Evolutionary conservation across 2,329 filamentous ascomycete genomes (phyloP).

Genomic region (Sclerotinia sclerotiorum): DNA sequence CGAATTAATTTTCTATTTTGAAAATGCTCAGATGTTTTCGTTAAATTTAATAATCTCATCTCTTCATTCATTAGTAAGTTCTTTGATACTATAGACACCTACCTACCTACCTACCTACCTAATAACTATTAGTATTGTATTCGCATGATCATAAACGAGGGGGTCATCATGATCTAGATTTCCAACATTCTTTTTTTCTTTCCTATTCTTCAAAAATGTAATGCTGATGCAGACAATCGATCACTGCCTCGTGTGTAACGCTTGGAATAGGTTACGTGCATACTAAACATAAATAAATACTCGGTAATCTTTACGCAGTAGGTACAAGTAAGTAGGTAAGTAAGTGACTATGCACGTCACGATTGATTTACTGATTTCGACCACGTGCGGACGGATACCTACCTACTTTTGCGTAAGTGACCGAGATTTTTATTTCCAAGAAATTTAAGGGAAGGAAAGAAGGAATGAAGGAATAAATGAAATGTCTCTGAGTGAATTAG

Average conservation of each 20-base stretch:
- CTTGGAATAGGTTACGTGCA: not conserved
- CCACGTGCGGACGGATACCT: slow-evolving; percentile 19
- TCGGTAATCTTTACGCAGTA: no score
- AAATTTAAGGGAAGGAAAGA: not conserved
- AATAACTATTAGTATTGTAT: not conserved
- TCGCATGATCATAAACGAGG: not conserved
- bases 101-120: no score
- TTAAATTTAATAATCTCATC: not conserved
- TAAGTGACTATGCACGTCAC: slow-evolving; percentile 21
- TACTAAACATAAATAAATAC: slow-evolving; percentile 6
- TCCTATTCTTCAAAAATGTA: not conserved
- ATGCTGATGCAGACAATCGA: not conserved
- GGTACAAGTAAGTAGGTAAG: no score
- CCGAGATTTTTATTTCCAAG: not conserved
- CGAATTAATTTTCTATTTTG: not conserved
- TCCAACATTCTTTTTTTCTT: not conserved
- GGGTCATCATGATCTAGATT: not conserved
- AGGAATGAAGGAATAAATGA: not conserved
- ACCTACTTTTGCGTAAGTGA: slow-evolving; percentile 17
- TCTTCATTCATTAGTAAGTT: not conserved
- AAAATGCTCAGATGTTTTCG: not conserved
- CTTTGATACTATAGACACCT: not conserved
- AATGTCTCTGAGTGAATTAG: not conserved
- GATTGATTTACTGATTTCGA: slow-evolving; percentile 6
- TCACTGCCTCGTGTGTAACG: slow-evolving; percentile 9